phyloP scores from a whole-genome alignment of 2,329 filamentous ascomycete species.

The Blumeria hordei region DNA sequence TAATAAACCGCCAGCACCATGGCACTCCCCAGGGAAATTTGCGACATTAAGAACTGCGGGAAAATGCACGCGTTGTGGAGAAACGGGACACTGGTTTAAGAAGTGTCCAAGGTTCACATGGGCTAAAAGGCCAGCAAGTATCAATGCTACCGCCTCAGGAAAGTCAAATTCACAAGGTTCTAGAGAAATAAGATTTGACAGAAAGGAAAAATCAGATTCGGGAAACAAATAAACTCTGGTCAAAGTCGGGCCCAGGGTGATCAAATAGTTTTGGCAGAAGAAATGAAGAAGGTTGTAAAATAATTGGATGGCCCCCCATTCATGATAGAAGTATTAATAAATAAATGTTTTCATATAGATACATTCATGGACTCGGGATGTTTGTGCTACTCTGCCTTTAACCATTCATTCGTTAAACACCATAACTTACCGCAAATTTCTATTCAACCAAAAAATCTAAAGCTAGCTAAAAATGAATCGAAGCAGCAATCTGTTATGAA shows the following conservation, averaged over 20 bases:
- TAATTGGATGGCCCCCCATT: not conserved
- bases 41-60: not conserved
- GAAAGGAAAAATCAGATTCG: not conserved
- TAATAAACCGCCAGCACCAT: not conserved
- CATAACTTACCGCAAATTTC: not conserved
- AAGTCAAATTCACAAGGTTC: too few species aligned
- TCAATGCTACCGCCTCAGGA: not conserved
- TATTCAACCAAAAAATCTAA: not conserved
- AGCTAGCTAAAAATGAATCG: not conserved
- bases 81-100: not conserved
- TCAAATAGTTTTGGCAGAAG: not conserved
- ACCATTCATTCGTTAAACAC: not conserved
- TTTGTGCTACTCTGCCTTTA: not conserved
- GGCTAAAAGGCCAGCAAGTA: not conserved
- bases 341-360: not conserved
- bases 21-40: not conserved
- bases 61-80: not conserved
- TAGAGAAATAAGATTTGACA: too few species aligned
- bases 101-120: not conserved
- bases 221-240: not conserved
- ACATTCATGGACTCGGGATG: not conserved
- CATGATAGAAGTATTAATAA: not conserved
- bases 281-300: not conserved
- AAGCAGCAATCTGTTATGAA: too few species aligned
- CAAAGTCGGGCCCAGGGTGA: not conserved